Evolutionary conservation across 140 eudicot genomes (phyloP).

Genomic region (Anethum foeniculum): DNA sequence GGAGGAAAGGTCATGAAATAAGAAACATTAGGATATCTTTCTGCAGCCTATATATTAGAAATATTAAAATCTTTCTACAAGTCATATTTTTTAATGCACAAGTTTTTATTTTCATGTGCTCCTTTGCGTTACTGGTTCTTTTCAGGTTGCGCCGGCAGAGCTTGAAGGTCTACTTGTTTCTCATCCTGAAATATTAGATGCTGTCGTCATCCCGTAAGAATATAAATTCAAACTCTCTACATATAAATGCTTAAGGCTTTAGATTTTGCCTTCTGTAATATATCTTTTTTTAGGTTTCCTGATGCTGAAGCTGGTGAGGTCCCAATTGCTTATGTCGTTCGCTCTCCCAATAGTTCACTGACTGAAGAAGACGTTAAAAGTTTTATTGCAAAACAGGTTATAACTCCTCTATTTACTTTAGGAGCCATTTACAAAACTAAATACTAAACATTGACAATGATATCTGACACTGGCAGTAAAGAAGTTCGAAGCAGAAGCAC

Average conservation of each 20-base stretch:
- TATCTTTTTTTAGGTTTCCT: slow-evolving; percentile 38
- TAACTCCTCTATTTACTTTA: background rate
- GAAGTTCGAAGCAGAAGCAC: background rate
- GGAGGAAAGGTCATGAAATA: background rate
- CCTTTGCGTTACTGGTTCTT: slow-evolving; percentile 12
- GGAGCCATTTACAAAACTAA: background rate
- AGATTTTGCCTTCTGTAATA: slow-evolving; percentile 1
- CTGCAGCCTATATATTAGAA: background rate
- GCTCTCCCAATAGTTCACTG: slow-evolving; percentile 64
- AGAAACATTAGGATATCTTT: background rate
- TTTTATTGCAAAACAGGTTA: slow-evolving; percentile 70
- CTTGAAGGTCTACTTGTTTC: slow-evolving; percentile 82
- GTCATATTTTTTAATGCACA: background rate
- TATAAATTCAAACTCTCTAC: background rate
- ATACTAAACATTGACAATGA: background rate
- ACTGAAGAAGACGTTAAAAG: slow-evolving; percentile 65
- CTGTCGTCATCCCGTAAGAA: slow-evolving; percentile 87
- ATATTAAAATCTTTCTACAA: background rate
- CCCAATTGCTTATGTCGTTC: slow-evolving; percentile 77
- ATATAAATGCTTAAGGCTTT: background rate
- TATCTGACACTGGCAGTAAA: background rate
- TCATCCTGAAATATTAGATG: slow-evolving; percentile 82
- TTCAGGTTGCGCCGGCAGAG: slow-evolving; percentile 92
- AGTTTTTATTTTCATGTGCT: background rate
- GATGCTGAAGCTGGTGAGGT: slow-evolving; percentile 98